A percentile compares a stretch with the other conserved stretches of the same genome.
phyloP scores from a whole-genome alignment of 495 filamentous ascomycete genomes.

The Aspergillus cavernicola region DNA sequence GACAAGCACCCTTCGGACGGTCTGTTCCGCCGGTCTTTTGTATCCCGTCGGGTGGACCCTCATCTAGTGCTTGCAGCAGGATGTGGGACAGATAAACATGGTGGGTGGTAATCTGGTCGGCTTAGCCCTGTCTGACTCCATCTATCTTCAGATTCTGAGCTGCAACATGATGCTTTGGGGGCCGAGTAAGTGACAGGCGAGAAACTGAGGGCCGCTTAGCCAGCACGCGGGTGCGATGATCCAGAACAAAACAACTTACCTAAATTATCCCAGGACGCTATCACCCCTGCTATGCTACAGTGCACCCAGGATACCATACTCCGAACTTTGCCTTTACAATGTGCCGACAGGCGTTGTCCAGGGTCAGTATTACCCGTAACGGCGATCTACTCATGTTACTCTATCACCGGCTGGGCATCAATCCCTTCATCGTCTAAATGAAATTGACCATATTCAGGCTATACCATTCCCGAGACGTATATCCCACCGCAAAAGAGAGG shows the following conservation, averaged over 20 bases:
- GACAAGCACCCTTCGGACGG: too few relatives aligned
- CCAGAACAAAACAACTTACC: conserved; percentile 8
- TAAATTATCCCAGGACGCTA: not conserved
- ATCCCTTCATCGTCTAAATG: not conserved
- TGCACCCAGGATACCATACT: conserved; percentile 7
- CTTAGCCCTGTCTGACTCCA: not conserved
- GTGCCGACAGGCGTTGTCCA: not conserved
- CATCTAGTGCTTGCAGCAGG: not conserved
- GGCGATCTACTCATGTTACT: not conserved
- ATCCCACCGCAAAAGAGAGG: too few relatives aligned
- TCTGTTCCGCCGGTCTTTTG: too few relatives aligned
- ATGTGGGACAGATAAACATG: not conserved
- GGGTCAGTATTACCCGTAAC: not conserved
- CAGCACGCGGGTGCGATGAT: not conserved
- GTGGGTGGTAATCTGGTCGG: not conserved
- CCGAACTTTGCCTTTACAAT: not conserved
- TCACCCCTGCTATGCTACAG: conserved; percentile 2
- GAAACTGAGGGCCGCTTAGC: conserved; percentile 6
- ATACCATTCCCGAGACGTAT: too few relatives aligned
- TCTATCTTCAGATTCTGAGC: not conserved
- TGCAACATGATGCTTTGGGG: not conserved
- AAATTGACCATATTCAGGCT: too few relatives aligned
- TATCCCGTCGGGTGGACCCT: not conserved
- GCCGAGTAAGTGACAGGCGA: conserved; percentile 5
- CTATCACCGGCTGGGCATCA: not conserved